These are phyloP conservation scores for Tricholoma sp. DNA, from an alignment of 768 basidiomycete genomes.

Conservation along the genomic window DNA sequence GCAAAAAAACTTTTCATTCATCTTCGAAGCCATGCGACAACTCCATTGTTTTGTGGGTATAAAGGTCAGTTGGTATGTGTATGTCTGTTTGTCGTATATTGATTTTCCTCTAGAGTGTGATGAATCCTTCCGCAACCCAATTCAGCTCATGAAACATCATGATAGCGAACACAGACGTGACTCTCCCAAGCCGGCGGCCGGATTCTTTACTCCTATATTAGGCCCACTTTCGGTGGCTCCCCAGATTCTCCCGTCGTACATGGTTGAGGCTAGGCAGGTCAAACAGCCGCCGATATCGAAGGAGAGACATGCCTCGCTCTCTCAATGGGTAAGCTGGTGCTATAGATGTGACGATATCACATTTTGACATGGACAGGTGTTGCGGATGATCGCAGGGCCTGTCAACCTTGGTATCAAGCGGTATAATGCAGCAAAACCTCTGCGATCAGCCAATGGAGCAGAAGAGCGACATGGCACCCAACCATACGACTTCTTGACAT, in stretches of 20 bases:
- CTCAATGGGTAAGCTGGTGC: slow-evolving; percentile 45
- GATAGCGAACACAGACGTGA: slow-evolving; percentile 32
- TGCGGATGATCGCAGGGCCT: slow-evolving; percentile 23
- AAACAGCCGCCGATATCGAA: slow-evolving; percentile 40
- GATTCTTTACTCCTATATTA: slow-evolving; percentile 24
- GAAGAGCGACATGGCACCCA: slow-evolving; percentile 15
- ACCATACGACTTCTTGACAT: slow-evolving; percentile 50
- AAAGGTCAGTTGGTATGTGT: slow-evolving; percentile 35
- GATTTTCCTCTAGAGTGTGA: slow-evolving; percentile 42
- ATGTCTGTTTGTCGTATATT: not conserved
- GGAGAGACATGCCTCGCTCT: slow-evolving; percentile 46
- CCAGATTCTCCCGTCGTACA: slow-evolving; percentile 43
- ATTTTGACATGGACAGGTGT: slow-evolving; percentile 13
- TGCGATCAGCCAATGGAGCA: slow-evolving; percentile 19
- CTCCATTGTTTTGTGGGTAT: slow-evolving; percentile 42
- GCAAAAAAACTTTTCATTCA: slow-evolving; percentile 39
- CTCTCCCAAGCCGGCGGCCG: slow-evolving; percentile 29
- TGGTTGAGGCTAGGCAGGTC: slow-evolving; percentile 40
- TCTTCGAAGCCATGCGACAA: slow-evolving; percentile 45
- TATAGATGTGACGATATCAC: not conserved
- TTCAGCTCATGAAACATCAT: slow-evolving; percentile 48
- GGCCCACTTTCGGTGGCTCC: slow-evolving; percentile 35
- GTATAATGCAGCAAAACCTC: slow-evolving; percentile 38
- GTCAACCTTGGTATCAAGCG: slow-evolving; percentile 30
- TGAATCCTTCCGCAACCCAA: slow-evolving; percentile 38